Conservation (phyloP, 768 basidiomycete genomes). For the Leucogyrophana mollusca region DNA sequence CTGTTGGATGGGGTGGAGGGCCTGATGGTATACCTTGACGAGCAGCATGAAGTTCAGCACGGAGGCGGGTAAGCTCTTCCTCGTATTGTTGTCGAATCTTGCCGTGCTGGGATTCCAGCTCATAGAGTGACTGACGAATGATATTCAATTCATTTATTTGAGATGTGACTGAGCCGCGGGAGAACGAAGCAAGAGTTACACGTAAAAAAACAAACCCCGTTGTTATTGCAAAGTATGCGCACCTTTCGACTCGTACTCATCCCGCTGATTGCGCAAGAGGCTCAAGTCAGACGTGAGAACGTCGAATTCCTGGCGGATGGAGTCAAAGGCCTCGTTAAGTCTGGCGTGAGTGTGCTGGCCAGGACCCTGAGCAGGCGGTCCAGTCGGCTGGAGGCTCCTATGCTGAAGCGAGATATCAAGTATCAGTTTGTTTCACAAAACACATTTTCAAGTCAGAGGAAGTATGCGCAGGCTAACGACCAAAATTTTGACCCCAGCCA, state of each 20-base stretch:
- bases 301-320: constrained; percentile 85
- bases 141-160: constrained; percentile 91
- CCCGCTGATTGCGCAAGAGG: constrained; percentile 72
- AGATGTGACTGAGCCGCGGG: constrained; percentile 49
- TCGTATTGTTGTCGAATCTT: constrained; percentile 88
- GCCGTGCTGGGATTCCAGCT: constrained; percentile 85
- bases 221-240: constrained; percentile 22
- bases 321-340: constrained; percentile 77
- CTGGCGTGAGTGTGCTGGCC: constrained; percentile 42
- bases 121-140: constrained; percentile 87
- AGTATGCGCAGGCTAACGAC: not conserved
- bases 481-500: constrained; percentile 24
- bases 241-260: constrained; percentile 92
- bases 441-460: not conserved
- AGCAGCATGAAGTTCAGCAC: constrained; percentile 61
- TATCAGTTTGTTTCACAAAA: not conserved
- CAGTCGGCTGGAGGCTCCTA: constrained; percentile 53
- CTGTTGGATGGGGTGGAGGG: constrained; percentile 33
- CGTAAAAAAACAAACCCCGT: not conserved
- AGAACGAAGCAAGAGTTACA: constrained; percentile 9
- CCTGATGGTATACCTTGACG: constrained; percentile 39
- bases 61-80: constrained; percentile 72
- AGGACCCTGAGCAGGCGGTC: constrained; percentile 41
- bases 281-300: constrained; percentile 63
- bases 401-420: constrained; percentile 37